Percentiles rank a stretch among this genome's conserved stretches.
Evolutionary conservation across 345 rosid species (phyloP).

Genomic region (Raphanus sativus): DNA sequence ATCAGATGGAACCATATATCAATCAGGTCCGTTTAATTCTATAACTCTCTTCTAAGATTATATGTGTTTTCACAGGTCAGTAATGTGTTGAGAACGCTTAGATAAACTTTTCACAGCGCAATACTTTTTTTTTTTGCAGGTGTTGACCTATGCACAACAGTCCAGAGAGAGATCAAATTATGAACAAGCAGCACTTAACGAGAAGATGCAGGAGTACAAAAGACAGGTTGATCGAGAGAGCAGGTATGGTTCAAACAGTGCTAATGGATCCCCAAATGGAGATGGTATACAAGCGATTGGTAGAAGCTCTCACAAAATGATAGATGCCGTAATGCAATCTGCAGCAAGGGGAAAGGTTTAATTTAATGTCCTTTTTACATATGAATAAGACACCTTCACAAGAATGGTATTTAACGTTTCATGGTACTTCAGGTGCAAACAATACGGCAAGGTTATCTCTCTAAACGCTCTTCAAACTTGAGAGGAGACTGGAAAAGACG

Average conservation of each 20-base stretch:
- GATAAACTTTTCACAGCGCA: not conserved
- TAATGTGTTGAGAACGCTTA: conserved; percentile 2
- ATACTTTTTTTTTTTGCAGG: conserved; percentile 48
- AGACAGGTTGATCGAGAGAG: conserved; percentile 97
- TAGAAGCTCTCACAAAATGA: conserved; percentile 98
- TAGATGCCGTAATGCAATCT: conserved; percentile 98
- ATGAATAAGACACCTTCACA: conserved; percentile 13
- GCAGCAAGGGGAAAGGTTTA: conserved; percentile 94
- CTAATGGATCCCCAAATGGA: conserved; percentile 93
- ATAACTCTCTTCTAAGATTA: conserved; percentile 4
- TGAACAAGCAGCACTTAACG: conserved; percentile 91
- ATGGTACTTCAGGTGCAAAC: conserved; percentile 77
- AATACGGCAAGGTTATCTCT: conserved; percentile 96
- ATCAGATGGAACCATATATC: conserved; percentile 99
- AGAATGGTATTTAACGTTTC: not conserved
- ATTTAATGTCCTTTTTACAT: conserved; percentile 13
- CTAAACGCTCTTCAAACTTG: conserved; percentile 91
- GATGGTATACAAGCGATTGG: conserved; percentile 95
- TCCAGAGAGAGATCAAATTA: conserved; percentile 95
- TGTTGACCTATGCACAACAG: conserved; percentile 94
- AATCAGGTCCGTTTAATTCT: conserved; percentile 61
- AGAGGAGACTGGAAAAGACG: conserved; percentile 99
- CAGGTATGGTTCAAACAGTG: conserved; percentile 76
- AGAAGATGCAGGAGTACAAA: conserved; percentile 96
- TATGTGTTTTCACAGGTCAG: not conserved